phyloP scores from a whole-genome alignment of 345 rosid genomes.

The Stellera chamaejasme region DNA sequence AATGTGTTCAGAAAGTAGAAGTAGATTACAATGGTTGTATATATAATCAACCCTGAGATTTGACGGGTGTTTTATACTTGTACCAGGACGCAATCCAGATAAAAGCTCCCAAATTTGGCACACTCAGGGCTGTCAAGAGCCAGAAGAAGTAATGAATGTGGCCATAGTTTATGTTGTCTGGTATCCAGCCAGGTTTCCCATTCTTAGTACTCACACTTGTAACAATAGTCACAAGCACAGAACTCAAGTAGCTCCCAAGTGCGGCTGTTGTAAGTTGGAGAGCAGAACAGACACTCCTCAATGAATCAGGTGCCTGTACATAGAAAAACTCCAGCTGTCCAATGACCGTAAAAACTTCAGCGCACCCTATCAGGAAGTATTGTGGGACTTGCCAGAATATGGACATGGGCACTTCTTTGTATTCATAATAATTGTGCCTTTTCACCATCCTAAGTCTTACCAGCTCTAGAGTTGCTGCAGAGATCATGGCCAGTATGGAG shows the following conservation, averaged over 20 bases:
- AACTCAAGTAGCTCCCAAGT: conserved; percentile 16
- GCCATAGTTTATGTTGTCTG: conserved; percentile 16
- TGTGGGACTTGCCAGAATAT: conserved; percentile 49
- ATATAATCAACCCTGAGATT: conserved; percentile 4
- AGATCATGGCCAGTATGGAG: conserved; percentile 10
- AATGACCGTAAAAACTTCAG: conserved; percentile 40
- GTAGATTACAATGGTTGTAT: no score
- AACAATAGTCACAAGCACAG: conserved; percentile 18
- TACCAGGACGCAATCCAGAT: conserved; percentile 14
- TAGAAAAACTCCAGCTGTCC: conserved; percentile 45
- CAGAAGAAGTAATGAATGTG: conserved; percentile 24
- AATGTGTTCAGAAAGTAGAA: no score
- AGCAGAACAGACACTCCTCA: conserved; percentile 44
- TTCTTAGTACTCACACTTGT: conserved; percentile 3
- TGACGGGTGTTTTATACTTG: conserved; percentile 15
- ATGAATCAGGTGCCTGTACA: conserved; percentile 48
- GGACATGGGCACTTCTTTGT: conserved; percentile 20
- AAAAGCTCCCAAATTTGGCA: conserved; percentile 12
- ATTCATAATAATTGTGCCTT: conserved; percentile 9
- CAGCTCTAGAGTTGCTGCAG: conserved; percentile 4
- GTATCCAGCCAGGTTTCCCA: conserved; percentile 14
- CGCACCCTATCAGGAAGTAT: conserved; percentile 40
- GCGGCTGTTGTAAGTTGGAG: conserved; percentile 14
- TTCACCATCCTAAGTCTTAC: conserved; percentile 6
- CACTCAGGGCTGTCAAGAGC: conserved; percentile 15